Evolutionary conservation across 2,329 filamentous ascomycete genomes (phyloP), one percentile per base, ranked within the genome.

Genomic region (Cucurbitaria berberidis): DNA sequence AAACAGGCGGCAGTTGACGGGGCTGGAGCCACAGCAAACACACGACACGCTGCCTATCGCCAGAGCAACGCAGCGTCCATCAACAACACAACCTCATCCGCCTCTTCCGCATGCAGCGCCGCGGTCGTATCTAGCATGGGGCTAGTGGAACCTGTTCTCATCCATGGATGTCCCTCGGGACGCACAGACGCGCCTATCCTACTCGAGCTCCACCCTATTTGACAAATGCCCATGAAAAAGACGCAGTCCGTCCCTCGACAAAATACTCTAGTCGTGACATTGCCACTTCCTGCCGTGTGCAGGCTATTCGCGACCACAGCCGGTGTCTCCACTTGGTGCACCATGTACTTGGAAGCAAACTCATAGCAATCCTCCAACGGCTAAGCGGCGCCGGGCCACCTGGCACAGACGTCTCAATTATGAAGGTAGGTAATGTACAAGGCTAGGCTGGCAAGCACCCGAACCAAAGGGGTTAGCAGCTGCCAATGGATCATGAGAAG

Each of bases 51-150:
- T 30, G 47, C 41, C 44, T 29, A 55, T 59, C 48, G 45, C 59
- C 50, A 29, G 56, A 57, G 45, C 50, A 57, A 55, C 51, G 43
- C 42, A 39, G 52, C 52, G 53, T 52, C 53, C 35, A 55, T 36
- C 45, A 48, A 43, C 53, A 60, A 48, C 56, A 43, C 43, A 46
- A 50, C 48, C 42, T 38, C 46, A 30, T 35, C 38, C 53, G 45
- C 48, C 34, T 45, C 55, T 54, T 27, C 53, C 29, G 2, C 34
- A 47, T 49, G 9, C 34, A 41, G 47, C n/a, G n/a, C n/a, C n/a
- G n/a, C n/a, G n/a, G n/a, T n/a, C n/a, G n/a, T n/a, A n/a, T n/a
- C n/a, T n/a, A n/a, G n/a, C n/a, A n/a, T n/a, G n/a, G n/a, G n/a
- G n/a, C n/a, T n/a, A n/a, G n/a, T n/a, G n/a, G n/a, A n/a, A n/a